phyloP scores from a whole-genome alignment of 768 basidiomycete genomes.

The Phallus indusiatus region DNA sequence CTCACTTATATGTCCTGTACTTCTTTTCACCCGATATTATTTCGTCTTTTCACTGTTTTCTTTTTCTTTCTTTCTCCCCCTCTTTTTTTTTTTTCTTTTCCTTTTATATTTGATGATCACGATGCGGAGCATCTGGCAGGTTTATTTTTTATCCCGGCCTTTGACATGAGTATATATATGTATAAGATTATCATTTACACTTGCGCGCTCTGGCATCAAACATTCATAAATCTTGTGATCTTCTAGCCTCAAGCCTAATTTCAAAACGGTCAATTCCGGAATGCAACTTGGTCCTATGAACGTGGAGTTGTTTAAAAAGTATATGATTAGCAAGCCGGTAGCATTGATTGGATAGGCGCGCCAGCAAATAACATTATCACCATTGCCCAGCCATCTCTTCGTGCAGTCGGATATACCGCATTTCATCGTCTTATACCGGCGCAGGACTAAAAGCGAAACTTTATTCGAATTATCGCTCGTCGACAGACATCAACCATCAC shows the following conservation, averaged over 20 bases:
- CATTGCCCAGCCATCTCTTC: not conserved
- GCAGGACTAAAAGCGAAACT: not conserved
- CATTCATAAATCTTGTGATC: not conserved
- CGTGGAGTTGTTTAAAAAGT: not conserved
- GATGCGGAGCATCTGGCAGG: not conserved
- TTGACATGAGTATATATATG: too few species aligned
- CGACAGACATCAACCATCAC: too few species aligned
- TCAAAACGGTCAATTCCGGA: not conserved
- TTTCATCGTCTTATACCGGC: not conserved
- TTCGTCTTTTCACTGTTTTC: not conserved
- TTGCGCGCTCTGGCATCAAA: not conserved
- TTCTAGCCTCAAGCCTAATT: not conserved
- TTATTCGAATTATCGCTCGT: too few species aligned
- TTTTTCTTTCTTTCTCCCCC: not conserved
- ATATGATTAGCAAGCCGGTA: not conserved
- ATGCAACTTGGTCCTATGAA: not conserved
- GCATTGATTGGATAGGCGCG: slow-evolving; percentile 1
- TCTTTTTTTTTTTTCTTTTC: not conserved
- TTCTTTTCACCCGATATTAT: not conserved
- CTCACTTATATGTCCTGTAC: too few species aligned
- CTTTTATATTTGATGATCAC: not conserved
- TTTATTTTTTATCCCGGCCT: not conserved
- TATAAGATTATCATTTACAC: not conserved
- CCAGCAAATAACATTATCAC: not conserved
- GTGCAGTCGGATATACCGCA: not conserved